Evolutionary conservation across 495 filamentous ascomycete species (phyloP), one percentile per base, ranked within the genome.

Genomic region (Oleoguttula mirabilis): DNA sequence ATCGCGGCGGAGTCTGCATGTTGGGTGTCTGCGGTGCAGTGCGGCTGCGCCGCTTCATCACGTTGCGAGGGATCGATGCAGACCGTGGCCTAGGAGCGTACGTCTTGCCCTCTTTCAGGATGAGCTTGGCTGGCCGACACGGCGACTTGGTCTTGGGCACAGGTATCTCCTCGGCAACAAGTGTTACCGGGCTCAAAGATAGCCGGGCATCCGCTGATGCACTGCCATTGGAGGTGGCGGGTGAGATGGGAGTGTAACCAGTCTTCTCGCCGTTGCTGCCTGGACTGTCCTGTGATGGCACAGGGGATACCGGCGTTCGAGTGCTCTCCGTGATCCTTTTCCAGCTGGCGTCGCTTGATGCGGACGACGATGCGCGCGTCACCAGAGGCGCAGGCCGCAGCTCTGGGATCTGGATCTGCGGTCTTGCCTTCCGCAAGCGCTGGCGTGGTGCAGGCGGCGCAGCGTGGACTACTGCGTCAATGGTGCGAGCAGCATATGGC

Each of bases 131-230:
- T 2, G 51, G 47, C 37, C 45, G 50, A 5, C 32, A 27, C 34
- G 37, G 32, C 4, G 32, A 21, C 22, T 41, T 47, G 23, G 37
- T 24, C 24, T 48, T 52, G 11, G 35, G 25, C 12, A 53, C 27
- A 15, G 55, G 56, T 28, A 55, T 45, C 33, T 51, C 41, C 31
- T 57, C 55, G 2, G 55, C 55, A 10, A 56, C 50, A 6, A 58
- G 52, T 48, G 54, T 52, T 19, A 55, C 47, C 3, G 57, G 55
- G n/a, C 49, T 53, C 8, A 54, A 36, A 2, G 48, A 32, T 27
- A 45, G 44, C 19, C 15, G 10, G 3, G 45, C 4, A 3, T 21
- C 24, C 4, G 28, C 30, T 6, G 11, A 38, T 25, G 22, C 32
- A 22, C 35, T 53, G 17, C 17, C 28, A 14, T 22, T 39, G 10